These are phyloP conservation scores for Colletotrichum eremochloae DNA, from an alignment of 2,329 filamentous ascomycete species.

Conservation along the genomic window DNA sequence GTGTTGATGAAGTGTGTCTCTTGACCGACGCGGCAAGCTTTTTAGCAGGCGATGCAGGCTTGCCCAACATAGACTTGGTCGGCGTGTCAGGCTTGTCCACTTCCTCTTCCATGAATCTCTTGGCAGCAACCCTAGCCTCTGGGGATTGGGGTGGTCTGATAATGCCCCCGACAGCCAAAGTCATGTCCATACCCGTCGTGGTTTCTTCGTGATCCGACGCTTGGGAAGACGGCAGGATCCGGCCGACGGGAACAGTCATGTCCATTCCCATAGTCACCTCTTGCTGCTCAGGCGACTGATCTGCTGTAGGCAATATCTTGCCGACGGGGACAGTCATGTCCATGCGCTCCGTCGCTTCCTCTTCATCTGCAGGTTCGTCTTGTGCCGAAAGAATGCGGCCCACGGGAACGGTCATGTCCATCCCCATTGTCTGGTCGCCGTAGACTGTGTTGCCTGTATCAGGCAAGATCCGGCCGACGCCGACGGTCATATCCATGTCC, in stretches of 20 bases:
- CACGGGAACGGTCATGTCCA: conserved; percentile 77
- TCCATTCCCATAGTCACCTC: conserved; percentile 65
- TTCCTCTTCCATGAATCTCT: conserved; percentile 71
- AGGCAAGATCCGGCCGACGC: conserved; percentile 67
- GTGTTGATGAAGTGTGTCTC: conserved; percentile 44
- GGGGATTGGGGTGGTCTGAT: conserved; percentile 57
- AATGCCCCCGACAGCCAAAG: conserved; percentile 73
- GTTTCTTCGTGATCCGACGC: conserved; percentile 51
- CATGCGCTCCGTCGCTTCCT: conserved; percentile 69
- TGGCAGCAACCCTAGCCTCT: conserved; percentile 62
- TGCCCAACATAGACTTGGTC: conserved; percentile 55
- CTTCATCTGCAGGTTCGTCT: conserved; percentile 58
- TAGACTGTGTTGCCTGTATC: conserved; percentile 44
- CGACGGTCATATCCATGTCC: conserved; percentile 73
- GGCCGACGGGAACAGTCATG: conserved; percentile 70
- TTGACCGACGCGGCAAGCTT: conserved; percentile 46
- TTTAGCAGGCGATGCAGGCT: conserved; percentile 54
- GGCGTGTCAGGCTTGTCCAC: conserved; percentile 62
- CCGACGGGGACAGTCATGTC: conserved; percentile 67
- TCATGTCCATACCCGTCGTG: conserved; percentile 77
- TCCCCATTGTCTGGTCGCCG: conserved; percentile 65
- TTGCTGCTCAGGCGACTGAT: conserved; percentile 40
- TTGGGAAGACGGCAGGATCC: conserved; percentile 59
- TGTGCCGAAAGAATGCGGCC: conserved; percentile 61
- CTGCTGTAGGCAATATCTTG: conserved; percentile 53